These are phyloP conservation scores for Ogataea haglerorum DNA, from an alignment of 805 yeast species.

Conservation along the genomic window DNA sequence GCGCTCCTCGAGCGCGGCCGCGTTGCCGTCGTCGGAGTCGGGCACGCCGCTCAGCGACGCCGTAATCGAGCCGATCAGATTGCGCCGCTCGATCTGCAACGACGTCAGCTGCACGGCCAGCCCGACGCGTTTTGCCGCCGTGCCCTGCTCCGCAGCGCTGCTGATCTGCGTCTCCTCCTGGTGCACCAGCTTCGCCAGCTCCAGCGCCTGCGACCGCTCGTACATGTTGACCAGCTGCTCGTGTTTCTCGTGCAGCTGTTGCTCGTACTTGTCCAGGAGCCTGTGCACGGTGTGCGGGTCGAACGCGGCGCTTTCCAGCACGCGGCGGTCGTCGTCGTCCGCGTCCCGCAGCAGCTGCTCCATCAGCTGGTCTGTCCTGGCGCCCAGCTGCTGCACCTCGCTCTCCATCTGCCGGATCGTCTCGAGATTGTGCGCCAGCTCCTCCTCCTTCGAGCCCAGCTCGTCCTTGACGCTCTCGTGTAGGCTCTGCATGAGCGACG, in stretches of 20 bases:
- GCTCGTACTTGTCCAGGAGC: constrained; percentile 9
- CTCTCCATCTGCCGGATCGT: constrained; percentile 40
- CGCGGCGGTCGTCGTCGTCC: constrained; percentile 23
- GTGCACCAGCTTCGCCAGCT: constrained; percentile 55
- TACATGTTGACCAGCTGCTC: constrained; percentile 35
- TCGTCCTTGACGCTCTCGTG: constrained; percentile 26
- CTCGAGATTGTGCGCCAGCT: constrained; percentile 44
- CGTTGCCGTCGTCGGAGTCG: constrained; percentile 11
- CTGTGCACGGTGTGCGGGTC: constrained; percentile 18
- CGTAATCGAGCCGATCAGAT: constrained; percentile 30
- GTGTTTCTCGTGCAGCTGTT: constrained; percentile 27
- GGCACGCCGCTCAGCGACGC: constrained; percentile 20
- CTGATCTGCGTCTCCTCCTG: constrained; percentile 40
- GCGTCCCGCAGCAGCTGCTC: constrained; percentile 18
- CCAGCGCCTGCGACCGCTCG: constrained; percentile 64
- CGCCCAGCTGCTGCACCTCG: constrained; percentile 34
- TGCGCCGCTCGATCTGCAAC: constrained; percentile 40
- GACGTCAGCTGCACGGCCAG: constrained; percentile 37
- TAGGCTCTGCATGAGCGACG: constrained; percentile 20
- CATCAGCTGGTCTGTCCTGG: constrained; percentile 19
- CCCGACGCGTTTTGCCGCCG: constrained; percentile 16
- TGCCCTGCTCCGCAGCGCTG: constrained; percentile 9
- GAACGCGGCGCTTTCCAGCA: constrained; percentile 20
- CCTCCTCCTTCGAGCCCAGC: constrained; percentile 46
- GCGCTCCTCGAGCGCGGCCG: constrained; percentile 16